A percentile compares a stretch with the other conserved stretches of the same genome.
Conservation (phyloP, 2,329 filamentous ascomycete species). For the Conoideocrella luteorostrata region DNA sequence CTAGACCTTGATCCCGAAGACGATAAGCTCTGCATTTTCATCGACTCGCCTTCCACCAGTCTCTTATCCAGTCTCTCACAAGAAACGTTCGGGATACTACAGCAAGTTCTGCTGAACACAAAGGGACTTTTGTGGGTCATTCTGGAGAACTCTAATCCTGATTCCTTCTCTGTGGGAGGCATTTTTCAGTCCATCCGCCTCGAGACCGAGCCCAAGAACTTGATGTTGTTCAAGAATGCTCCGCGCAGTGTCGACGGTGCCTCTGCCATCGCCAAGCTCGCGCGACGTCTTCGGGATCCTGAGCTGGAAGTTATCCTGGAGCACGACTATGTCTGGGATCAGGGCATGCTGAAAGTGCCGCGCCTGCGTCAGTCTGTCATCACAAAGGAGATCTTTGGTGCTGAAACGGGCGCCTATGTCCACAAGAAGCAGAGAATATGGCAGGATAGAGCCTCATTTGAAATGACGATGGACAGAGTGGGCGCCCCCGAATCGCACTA, state of each 20-base stretch:
- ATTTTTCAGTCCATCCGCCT: conserved; percentile 10
- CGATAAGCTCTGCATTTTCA: conserved; percentile 2
- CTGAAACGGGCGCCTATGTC: conserved; percentile 11
- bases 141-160: conserved; percentile 6
- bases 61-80: conserved; percentile 3
- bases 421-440: conserved; percentile 17
- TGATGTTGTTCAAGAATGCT: conserved; percentile 7
- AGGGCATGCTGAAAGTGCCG: conserved; percentile 10
- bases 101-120: conserved; percentile 6
- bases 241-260: conserved; percentile 3
- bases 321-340: conserved; percentile 12
- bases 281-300: neutral
- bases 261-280: conserved; percentile 7
- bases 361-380: conserved; percentile 6
- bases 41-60: conserved; percentile 6
- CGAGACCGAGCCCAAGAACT: conserved; percentile 5
- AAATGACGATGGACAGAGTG: conserved; percentile 18
- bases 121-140: conserved; percentile 11
- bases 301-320: conserved; percentile 3
- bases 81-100: conserved; percentile 7
- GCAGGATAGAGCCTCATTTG: conserved; percentile 14
- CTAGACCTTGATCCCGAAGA: conserved; percentile 2
- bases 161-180: conserved; percentile 8
- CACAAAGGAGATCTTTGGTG: conserved; percentile 9
- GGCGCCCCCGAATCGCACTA: conserved; percentile 20